phyloP scores from a whole-genome alignment of 1,284 basidiomycete genomes.

The Xanthoconium separans region DNA sequence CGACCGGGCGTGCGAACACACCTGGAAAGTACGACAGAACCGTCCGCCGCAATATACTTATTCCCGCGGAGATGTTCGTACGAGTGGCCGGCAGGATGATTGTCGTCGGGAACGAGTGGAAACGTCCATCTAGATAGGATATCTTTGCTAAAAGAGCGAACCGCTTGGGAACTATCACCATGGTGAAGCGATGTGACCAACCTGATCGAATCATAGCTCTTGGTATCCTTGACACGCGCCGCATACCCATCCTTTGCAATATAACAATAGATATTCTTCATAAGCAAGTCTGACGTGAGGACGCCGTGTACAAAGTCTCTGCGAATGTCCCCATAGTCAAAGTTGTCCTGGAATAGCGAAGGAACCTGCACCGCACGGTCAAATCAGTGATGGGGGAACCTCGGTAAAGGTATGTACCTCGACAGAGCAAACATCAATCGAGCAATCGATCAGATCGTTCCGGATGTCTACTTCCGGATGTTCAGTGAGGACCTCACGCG shows the following conservation, averaged over 20 bases:
- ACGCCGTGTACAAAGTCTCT: conserved; percentile 96
- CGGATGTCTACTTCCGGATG: conserved; percentile 81
- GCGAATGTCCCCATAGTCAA: conserved; percentile 93
- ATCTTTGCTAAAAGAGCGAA: conserved; percentile 65
- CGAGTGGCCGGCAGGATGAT: conserved; percentile 76
- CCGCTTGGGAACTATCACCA: background rate
- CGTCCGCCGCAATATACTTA: conserved; percentile 80
- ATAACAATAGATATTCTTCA: conserved; percentile 93
- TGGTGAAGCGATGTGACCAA: conserved; percentile 29
- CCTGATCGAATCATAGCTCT: conserved; percentile 87
- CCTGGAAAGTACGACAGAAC: conserved; percentile 75
- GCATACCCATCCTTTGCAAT: conserved; percentile 85
- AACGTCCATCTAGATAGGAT: conserved; percentile 92
- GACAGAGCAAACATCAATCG: conserved; percentile 90
- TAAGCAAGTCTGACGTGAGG: conserved; percentile 91
- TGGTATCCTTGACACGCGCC: conserved; percentile 85
- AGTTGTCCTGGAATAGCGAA: conserved; percentile 97
- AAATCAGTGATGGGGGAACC: background rate
- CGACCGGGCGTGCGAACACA: conserved; percentile 33
- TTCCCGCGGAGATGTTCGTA: conserved; percentile 87
- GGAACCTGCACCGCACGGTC: conserved; percentile 63
- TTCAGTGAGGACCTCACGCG: conserved; percentile 64
- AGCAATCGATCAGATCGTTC: conserved; percentile 86
- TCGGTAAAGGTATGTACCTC: conserved; percentile 49
- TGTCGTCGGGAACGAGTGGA: conserved; percentile 92